phyloP scores from a whole-genome alignment of 1,284 basidiomycete genomes.

The Leccinum griseonigrum region DNA sequence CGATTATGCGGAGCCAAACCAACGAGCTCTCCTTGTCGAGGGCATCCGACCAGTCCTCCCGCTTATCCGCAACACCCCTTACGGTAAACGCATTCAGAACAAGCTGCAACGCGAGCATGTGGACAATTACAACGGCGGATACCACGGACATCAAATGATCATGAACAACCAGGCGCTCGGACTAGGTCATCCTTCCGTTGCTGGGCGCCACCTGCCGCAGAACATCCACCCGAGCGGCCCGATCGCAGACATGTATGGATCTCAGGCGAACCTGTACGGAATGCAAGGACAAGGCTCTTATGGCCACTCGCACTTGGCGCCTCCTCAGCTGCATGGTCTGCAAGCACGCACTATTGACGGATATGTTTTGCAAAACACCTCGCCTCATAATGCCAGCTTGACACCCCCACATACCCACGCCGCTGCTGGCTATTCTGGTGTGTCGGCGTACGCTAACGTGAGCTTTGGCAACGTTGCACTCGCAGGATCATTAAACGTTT shows the following conservation, averaged over 20 bases:
- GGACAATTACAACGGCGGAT: conserved; percentile 60
- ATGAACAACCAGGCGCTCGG: conserved; percentile 56
- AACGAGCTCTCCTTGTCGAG: conserved; percentile 85
- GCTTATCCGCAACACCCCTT: conserved; percentile 94
- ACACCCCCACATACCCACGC: conserved; percentile 54
- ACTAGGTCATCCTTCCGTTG: conserved; percentile 36
- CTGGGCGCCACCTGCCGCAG: conserved; percentile 56
- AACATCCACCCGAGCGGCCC: conserved; percentile 52
- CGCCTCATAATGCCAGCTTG: conserved; percentile 57
- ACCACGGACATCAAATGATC: conserved; percentile 59
- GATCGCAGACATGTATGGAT: conserved; percentile 66
- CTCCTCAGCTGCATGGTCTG: conserved; percentile 53
- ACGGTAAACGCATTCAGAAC: conserved; percentile 97
- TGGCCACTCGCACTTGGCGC: conserved; percentile 40
- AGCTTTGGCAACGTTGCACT: conserved; percentile 60
- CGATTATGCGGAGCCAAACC: conserved; percentile 89
- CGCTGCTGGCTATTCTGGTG: conserved; percentile 49
- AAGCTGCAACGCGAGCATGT: conserved; percentile 92
- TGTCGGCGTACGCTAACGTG: conserved; percentile 49
- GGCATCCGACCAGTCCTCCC: conserved; percentile 96
- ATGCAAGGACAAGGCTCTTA: conserved; percentile 49
- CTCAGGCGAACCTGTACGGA: conserved; percentile 60
- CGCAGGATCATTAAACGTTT: conserved; percentile 57
- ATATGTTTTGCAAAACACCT: conserved; percentile 72
- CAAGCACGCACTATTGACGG: conserved; percentile 72